A percentile compares a stretch with the other conserved stretches of the same genome.
Evolutionary conservation across 441 rosid species (phyloP).

Genomic region (Corymbia calophylla): DNA sequence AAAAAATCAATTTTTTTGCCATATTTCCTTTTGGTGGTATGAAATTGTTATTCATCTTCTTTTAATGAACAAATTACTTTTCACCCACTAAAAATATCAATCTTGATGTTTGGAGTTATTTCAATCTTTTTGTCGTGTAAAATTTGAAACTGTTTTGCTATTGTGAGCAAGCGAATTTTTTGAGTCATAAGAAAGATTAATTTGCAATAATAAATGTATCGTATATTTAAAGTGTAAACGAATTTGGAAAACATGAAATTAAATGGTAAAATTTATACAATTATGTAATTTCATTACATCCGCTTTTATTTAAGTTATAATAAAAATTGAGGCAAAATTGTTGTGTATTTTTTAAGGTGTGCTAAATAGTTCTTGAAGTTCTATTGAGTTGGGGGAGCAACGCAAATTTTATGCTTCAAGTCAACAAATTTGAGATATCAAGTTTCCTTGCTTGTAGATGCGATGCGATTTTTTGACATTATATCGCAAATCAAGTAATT

Average conservation of each 20-base stretch:
- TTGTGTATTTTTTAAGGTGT: not conserved
- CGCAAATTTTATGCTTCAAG: not conserved
- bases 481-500: not conserved
- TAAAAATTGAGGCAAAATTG: not conserved
- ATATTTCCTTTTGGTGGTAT: not conserved
- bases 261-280: not conserved
- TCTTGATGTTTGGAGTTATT: not conserved
- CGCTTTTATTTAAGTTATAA: rapidly evolving
- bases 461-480: not conserved
- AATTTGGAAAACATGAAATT: rapidly evolving
- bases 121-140: not conserved
- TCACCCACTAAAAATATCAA: not conserved
- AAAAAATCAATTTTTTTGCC: not conserved
- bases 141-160: not conserved
- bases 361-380: not conserved
- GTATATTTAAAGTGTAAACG: rapidly evolving
- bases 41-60: not conserved
- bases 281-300: not conserved
- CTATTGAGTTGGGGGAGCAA: not conserved
- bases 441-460: not conserved
- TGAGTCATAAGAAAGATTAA: not conserved
- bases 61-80: not conserved
- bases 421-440: not conserved
- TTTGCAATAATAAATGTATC: not conserved
- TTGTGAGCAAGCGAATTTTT: not conserved